Evolutionary conservation across 306 rosid species (phyloP).

Genomic region (Sphenostylis stenocarpa): DNA sequence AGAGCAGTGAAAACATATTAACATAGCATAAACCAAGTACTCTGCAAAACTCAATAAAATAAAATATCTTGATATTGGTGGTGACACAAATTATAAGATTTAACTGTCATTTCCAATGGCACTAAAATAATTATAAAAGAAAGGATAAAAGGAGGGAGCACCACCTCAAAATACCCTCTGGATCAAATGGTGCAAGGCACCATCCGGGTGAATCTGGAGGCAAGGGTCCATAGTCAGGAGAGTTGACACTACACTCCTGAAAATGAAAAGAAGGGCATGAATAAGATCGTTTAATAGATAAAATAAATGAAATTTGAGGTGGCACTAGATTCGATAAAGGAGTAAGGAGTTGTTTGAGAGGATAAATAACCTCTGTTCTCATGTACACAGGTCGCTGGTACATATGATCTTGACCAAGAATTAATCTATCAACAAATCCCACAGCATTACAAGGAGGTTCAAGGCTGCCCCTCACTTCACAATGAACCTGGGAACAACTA

Average conservation of each 20-base stretch:
- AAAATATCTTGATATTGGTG: not conserved
- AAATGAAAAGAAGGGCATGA: constrained; percentile 31
- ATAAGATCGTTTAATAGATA: constrained; percentile 24
- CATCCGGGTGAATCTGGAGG: constrained; percentile 69
- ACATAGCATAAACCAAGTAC: constrained; percentile 7
- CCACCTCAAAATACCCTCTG: constrained; percentile 79
- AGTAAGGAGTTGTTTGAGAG: constrained; percentile 25
- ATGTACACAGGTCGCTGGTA: constrained; percentile 77
- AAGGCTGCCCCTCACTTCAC: constrained; percentile 74
- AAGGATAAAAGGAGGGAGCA: constrained; percentile 21
- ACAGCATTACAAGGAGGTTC: constrained; percentile 82
- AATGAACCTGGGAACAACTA: constrained; percentile 53
- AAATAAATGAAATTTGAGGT: constrained; percentile 8
- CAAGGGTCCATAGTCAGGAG: constrained; percentile 80
- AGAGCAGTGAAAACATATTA: not conserved
- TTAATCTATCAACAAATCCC: constrained; percentile 65
- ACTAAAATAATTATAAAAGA: not conserved
- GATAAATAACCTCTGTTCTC: constrained; percentile 65
- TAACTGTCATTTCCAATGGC: not conserved
- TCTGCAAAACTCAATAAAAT: not conserved
- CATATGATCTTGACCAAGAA: constrained; percentile 69
- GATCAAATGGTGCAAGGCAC: constrained; percentile 87
- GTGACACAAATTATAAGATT: constrained; percentile 2
- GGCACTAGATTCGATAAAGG: constrained; percentile 26
- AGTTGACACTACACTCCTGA: constrained; percentile 78